These are phyloP conservation scores for Fonsecaea nubica DNA, from an alignment of 2,329 filamentous ascomycete species.

Conservation along the genomic window DNA sequence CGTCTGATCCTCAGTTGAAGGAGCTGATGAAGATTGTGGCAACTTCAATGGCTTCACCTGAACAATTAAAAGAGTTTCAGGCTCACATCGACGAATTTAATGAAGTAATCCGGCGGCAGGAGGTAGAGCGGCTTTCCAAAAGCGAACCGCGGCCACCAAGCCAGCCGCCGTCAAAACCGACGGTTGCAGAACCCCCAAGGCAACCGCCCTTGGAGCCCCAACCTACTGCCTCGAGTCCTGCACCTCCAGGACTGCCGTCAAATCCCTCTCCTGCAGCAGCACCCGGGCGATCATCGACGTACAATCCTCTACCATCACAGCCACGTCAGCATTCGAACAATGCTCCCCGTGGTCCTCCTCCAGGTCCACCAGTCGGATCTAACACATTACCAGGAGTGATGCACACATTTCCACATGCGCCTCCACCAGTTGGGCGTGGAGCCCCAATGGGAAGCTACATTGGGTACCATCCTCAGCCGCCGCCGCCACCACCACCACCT, in stretches of 20 bases:
- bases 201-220: conserved; percentile 10
- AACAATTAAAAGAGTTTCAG: conserved; percentile 58
- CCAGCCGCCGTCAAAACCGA: conserved; percentile 11
- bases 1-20: conserved; percentile 57
- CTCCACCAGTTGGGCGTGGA: conserved; percentile 30
- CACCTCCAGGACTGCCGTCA: conserved; percentile 22
- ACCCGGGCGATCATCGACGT: conserved; percentile 15
- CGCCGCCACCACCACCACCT: conserved; percentile 40
- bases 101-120: conserved; percentile 55
- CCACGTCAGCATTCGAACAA: conserved; percentile 19
- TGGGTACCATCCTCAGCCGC: conserved; percentile 25
- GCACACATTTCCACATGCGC: conserved; percentile 36
- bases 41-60: conserved; percentile 56
- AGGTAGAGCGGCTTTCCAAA: conserved; percentile 37
- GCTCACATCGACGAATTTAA: conserved; percentile 60
- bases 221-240: conserved; percentile 22
- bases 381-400: conserved; percentile 29
- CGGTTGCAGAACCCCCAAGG: neutral
- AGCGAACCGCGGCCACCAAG: conserved; percentile 28
- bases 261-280: conserved; percentile 15
- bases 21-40: conserved; percentile 59
- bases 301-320: conserved; percentile 18
- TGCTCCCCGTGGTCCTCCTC: conserved; percentile 42
- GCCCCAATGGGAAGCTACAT: conserved; percentile 24
- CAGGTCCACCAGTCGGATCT: conserved; percentile 31